Evolutionary conservation across 805 yeast genomes (phyloP).

Genomic region (Candida broadrunensis): DNA sequence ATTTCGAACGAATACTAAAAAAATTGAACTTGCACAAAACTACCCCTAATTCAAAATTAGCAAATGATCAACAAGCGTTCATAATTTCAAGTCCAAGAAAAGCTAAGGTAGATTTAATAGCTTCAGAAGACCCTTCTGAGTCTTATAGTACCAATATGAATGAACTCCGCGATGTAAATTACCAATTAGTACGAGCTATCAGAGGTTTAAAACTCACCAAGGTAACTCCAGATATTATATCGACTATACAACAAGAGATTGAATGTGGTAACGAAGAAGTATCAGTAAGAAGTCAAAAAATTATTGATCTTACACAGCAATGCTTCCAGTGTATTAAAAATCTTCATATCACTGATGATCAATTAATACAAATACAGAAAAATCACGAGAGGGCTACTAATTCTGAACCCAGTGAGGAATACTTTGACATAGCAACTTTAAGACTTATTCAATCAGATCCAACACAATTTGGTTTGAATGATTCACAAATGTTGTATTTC

Average conservation of each 20-base stretch:
- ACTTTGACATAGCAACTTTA: conserved; percentile 36
- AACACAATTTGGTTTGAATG: conserved; percentile 36
- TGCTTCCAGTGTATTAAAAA: conserved; percentile 23
- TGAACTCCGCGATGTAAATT: conserved; percentile 32
- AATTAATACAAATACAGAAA: conserved; percentile 30
- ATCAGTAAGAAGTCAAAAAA: conserved; percentile 16
- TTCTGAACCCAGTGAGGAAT: conserved; percentile 20
- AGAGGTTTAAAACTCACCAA: conserved; percentile 34
- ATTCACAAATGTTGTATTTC: conserved; percentile 31
- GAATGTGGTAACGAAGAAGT: conserved; percentile 24
- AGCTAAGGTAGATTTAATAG: conserved; percentile 2
- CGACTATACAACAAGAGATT: conserved; percentile 20
- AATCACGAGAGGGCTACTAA: conserved; percentile 9
- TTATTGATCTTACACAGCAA: conserved; percentile 18
- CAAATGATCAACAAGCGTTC: conserved; percentile 12
- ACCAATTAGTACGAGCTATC: conserved; percentile 33
- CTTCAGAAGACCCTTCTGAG: neutral
- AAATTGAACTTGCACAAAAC: conserved; percentile 14
- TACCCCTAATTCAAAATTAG: conserved; percentile 1
- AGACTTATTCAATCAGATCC: conserved; percentile 34
- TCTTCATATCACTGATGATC: conserved; percentile 31
- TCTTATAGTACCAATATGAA: neutral
- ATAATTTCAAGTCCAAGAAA: conserved; percentile 31
- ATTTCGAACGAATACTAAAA: conserved; percentile 25
- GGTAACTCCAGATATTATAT: conserved; percentile 27